Conservation (phyloP, 179 eudicot genomes). For the Beta lomatogona region DNA sequence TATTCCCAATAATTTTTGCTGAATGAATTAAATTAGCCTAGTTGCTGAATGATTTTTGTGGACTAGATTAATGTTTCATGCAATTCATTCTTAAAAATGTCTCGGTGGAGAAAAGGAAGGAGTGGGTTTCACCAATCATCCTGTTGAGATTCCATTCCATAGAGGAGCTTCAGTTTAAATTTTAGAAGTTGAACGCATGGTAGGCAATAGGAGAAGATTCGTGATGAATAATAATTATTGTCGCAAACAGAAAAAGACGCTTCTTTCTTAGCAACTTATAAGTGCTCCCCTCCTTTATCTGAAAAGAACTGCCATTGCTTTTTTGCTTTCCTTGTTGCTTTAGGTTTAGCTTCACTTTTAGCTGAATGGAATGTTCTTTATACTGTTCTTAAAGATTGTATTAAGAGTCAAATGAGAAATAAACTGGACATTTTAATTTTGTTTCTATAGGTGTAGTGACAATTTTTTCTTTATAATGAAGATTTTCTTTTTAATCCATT, state of each 20-base stretch:
- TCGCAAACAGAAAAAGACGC: conserved; percentile 14
- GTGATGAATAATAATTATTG: conserved; percentile 24
- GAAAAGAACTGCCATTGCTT: conserved; percentile 22
- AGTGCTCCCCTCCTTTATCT: conserved; percentile 24
- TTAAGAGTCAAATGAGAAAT: conserved; percentile 6
- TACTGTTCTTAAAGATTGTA: conserved; percentile 8
- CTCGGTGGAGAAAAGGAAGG: not conserved
- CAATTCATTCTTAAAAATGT: not conserved
- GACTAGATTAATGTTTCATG: not conserved
- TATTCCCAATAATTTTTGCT: not conserved
- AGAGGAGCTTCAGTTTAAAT: not conserved
- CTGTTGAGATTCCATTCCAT: not conserved
- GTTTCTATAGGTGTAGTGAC: conserved; percentile 18
- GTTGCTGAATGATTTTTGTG: not conserved
- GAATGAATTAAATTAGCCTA: not conserved
- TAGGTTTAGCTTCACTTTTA: conserved; percentile 19
- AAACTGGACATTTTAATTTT: not conserved
- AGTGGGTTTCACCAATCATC: not conserved
- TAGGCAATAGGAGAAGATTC: conserved; percentile 12
- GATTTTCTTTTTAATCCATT: not conserved
- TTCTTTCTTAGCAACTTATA: conserved; percentile 20
- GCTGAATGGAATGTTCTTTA: not conserved
- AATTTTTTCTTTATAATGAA: conserved; percentile 5
- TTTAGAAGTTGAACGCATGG: conserved; percentile 25
- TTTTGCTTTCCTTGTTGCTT: conserved; percentile 27